phyloP scores from a whole-genome alignment of 2,329 filamentous ascomycete species.

The Xylariaceae sp. region DNA sequence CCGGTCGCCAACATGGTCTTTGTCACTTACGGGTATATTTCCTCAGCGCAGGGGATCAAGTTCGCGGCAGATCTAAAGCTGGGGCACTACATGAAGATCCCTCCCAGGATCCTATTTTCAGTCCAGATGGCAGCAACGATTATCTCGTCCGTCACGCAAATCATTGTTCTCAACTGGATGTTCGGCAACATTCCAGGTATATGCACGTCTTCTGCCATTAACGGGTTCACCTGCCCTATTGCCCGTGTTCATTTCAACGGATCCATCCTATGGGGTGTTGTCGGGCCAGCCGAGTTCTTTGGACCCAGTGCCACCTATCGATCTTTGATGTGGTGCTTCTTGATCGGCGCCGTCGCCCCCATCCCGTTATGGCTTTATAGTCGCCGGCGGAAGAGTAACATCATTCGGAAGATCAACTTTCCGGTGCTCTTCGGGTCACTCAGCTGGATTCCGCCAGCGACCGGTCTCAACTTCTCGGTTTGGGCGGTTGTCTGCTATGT shows the following conservation, averaged over 20 bases:
- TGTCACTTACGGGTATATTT: slow-evolving; percentile 87
- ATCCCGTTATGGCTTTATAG: slow-evolving; percentile 70
- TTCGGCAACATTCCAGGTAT: slow-evolving; percentile 71
- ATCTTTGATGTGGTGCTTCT: slow-evolving; percentile 75
- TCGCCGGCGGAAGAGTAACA: slow-evolving; percentile 53
- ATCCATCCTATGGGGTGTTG: slow-evolving; percentile 83
- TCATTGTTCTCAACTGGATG: slow-evolving; percentile 87
- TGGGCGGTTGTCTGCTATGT: slow-evolving; percentile 82
- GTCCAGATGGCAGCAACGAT: slow-evolving; percentile 73
- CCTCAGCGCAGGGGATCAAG: slow-evolving; percentile 82
- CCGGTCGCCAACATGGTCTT: slow-evolving; percentile 93
- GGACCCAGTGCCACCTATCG: slow-evolving; percentile 71
- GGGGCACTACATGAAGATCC: slow-evolving; percentile 84
- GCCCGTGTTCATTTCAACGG: slow-evolving; percentile 88
- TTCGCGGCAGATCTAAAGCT: slow-evolving; percentile 85
- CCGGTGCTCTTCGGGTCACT: slow-evolving; percentile 80
- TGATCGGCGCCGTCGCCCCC: slow-evolving; percentile 70
- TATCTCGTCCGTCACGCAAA: slow-evolving; percentile 75
- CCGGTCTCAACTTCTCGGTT: slow-evolving; percentile 81
- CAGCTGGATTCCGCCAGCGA: slow-evolving; percentile 82
- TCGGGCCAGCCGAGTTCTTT: slow-evolving; percentile 79
- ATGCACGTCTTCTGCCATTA: slow-evolving; percentile 75
- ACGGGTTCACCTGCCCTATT: slow-evolving; percentile 83
- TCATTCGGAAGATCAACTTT: slow-evolving; percentile 73
- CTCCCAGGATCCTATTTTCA: slow-evolving; percentile 71